Percentiles rank a stretch among this genome's conserved stretches.
phyloP scores from a whole-genome alignment of 129 eudicot genomes.

The Flaveria ramosissima region DNA sequence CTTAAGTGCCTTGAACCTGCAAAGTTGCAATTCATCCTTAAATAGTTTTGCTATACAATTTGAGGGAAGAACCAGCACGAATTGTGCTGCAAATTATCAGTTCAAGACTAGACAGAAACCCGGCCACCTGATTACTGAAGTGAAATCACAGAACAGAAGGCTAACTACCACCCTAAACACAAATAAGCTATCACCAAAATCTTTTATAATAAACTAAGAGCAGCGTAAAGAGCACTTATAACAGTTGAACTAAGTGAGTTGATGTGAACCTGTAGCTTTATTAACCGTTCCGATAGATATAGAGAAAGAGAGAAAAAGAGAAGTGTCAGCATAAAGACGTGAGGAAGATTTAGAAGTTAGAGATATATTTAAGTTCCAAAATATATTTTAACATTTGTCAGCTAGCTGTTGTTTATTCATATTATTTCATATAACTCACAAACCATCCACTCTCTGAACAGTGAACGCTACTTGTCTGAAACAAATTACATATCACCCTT shows the following conservation, averaged over 20 bases:
- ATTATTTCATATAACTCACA: neutral
- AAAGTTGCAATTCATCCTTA: neutral
- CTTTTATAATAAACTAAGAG: neutral
- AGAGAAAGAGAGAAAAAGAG: neutral
- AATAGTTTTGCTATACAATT: neutral
- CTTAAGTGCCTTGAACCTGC: neutral
- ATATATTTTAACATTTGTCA: neutral
- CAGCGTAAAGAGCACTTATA: neutral
- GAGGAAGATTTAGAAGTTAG: neutral
- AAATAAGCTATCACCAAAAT: neutral
- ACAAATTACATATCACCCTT: conserved; percentile 6
- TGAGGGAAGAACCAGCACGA: neutral
- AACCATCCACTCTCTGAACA: conserved; percentile 10
- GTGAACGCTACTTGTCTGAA: neutral
- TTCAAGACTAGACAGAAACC: neutral
- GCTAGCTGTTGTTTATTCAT: neutral
- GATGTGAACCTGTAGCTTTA: conserved; percentile 10
- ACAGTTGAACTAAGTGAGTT: neutral
- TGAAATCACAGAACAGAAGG: neutral
- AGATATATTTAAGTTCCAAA: neutral
- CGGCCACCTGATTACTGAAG: neutral
- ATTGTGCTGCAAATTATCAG: neutral
- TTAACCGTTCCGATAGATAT: neutral
- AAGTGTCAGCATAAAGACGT: neutral
- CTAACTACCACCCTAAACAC: neutral